Evolutionary conservation across 106 monocot genomes (phyloP), one percentile per base, ranked within the genome.

Genomic region (Hemerocallis citrina): DNA sequence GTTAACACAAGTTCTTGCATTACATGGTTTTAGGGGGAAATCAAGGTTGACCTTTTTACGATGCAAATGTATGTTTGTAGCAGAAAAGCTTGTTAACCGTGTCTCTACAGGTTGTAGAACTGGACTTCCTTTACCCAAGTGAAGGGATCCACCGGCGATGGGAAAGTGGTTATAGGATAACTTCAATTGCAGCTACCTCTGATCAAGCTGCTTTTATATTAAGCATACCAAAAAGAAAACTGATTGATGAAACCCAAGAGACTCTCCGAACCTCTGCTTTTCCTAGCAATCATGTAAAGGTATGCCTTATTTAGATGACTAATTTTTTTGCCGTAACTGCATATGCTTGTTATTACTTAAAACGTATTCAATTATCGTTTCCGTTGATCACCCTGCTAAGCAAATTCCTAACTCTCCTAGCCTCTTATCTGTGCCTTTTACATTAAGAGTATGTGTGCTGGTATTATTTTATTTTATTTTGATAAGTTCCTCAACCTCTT

Each of bases 61-160:
- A n/a, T n/a, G n/a, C n/a, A n/a, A n/a, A n/a, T n/a, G n/a, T n/a
- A n/a, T n/a, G n/a, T n/a, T n/a, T n/a, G n/a, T n/a, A n/a, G n/a
- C n/a, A n/a, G n/a, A n/a, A n/a, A n/a, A n/a, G n/a, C n/a, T n/a
- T n/a, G n/a, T n/a, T n/a, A n/a, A n/a, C n/a, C n/a, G n/a, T n/a
- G n/a, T n/a, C n/a, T n/a, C n/a, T n/a, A 42, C 43, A 95, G 95
- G 95, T 90, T 56, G 95, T 90, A 42, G 95, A 95, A 56, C 55
- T 95, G 43, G 95, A 95, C 77, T 95, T 95, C 69, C 80, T 95
- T 59, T 95, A 95, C 36, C 95, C 95, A 63, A 95, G 95, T 61
- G 95, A 95, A 75, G 95, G 95, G 34, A 84, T 95, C 49, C 95
- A 95, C 69, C 68, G 83, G 47, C 62, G 95, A 64, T 90, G 95